Evolutionary conservation across 352 stramenopile genomes (phyloP).

Genomic region (Globisporangium middletonii): DNA sequence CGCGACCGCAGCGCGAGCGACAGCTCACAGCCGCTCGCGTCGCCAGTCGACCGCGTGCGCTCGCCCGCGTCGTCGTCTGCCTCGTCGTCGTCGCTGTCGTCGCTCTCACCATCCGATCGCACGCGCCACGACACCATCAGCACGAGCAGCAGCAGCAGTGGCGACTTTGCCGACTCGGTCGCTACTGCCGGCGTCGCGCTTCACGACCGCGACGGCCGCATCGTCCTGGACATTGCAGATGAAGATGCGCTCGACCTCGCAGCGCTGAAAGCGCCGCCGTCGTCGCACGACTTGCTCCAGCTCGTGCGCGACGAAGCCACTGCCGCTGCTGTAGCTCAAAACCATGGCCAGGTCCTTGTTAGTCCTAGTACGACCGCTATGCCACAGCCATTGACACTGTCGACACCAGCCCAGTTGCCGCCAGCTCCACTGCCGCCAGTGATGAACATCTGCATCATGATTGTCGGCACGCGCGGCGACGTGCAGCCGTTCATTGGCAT

Average conservation of each 20-base stretch:
- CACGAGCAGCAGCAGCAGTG: not conserved
- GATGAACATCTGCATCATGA: conserved; percentile 87
- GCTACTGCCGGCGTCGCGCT: conserved; percentile 10
- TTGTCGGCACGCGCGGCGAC: conserved; percentile 86
- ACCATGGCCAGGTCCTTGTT: not conserved
- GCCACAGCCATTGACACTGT: too few relatives aligned
- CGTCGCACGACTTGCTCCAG: conserved; percentile 5
- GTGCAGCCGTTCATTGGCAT: conserved; percentile 88
- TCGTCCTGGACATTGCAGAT: conserved; percentile 10
- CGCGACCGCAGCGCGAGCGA: not conserved
- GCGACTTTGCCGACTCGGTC: conserved; percentile 2
- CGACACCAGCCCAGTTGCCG: too few relatives aligned
- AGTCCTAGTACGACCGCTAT: too few relatives aligned
- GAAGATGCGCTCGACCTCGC: conserved; percentile 11
- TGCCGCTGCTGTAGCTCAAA: not conserved
- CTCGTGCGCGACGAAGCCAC: conserved; percentile 1
- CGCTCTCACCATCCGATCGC: not conserved
- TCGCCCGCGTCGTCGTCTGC: not conserved
- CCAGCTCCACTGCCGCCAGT: not conserved
- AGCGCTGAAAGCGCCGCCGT: conserved; percentile 2
- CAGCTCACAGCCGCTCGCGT: not conserved
- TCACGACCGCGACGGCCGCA: conserved; percentile 8
- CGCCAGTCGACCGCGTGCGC: not conserved
- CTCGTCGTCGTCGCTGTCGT: not conserved
- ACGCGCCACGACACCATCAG: too few relatives aligned